phyloP scores from a whole-genome alignment of 129 eudicot genomes.

The Gnaphalium uliginosum region DNA sequence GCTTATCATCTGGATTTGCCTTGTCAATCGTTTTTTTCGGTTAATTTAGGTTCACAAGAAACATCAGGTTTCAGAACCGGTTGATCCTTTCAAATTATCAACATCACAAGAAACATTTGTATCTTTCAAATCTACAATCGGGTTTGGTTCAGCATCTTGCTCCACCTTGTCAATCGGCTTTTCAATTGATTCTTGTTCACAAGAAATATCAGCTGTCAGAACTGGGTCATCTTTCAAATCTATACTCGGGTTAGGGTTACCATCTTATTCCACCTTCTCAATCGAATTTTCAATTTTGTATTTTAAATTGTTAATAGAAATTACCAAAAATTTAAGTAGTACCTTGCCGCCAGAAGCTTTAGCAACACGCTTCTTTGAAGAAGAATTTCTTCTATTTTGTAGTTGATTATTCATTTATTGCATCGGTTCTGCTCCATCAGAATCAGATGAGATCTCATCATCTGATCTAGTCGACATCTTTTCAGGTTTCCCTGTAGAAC shows the following conservation, averaged over 20 bases:
- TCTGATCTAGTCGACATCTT: not conserved
- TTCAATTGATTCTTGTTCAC: not conserved
- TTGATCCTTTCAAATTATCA: no score
- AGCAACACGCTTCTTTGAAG: conserved; percentile 25
- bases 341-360: conserved; percentile 33
- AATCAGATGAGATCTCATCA: conserved; percentile 13
- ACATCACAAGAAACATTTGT: not conserved
- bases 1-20: no score
- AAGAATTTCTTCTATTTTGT: conserved; percentile 7
- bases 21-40: no score
- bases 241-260: not conserved
- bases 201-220: not conserved
- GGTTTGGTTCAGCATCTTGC: not conserved
- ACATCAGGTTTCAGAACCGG: no score
- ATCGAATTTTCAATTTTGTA: not conserved
- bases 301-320: not conserved
- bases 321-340: not conserved
- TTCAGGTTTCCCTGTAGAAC: not conserved
- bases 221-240: not conserved
- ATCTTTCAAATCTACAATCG: no score
- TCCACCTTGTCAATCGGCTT: not conserved
- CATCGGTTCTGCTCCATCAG: conserved; percentile 17
- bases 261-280: not conserved
- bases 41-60: no score
- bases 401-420: conserved; percentile 12